These are phyloP conservation scores for Paraconiothyrium brasiliense DNA, from an alignment of 2,329 filamentous ascomycete species.

Conservation along the genomic window DNA sequence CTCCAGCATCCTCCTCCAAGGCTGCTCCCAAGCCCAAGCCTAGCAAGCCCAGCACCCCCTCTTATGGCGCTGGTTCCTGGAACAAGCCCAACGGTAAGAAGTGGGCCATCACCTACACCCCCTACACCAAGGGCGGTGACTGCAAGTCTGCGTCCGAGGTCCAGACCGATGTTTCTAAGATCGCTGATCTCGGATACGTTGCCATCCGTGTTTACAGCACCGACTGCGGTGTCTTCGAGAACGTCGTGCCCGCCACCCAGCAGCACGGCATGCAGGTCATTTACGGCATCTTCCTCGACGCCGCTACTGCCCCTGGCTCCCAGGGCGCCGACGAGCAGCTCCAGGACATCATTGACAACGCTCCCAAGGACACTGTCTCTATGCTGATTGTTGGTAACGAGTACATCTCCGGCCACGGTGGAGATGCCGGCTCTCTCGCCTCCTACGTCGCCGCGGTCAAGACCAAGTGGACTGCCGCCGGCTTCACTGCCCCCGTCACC, in stretches of 20 bases:
- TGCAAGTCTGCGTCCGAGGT: slow-evolving; percentile 56
- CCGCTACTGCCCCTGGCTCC: slow-evolving; percentile 52
- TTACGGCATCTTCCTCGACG: slow-evolving; percentile 85
- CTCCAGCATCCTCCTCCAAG: slow-evolving; percentile 26
- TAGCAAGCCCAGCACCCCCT: slow-evolving; percentile 37
- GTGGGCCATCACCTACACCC: slow-evolving; percentile 61
- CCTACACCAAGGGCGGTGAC: slow-evolving; percentile 53
- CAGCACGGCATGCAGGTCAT: slow-evolving; percentile 79
- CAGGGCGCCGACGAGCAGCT: slow-evolving; percentile 77
- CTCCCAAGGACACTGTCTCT: slow-evolving; percentile 76
- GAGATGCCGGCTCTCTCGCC: slow-evolving; percentile 70
- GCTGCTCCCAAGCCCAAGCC: slow-evolving; percentile 40
- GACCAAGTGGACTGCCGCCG: slow-evolving; percentile 66
- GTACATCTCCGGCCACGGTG: slow-evolving; percentile 79
- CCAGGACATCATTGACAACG: slow-evolving; percentile 72
- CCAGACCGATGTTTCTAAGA: slow-evolving; percentile 52
- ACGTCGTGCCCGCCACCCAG: slow-evolving; percentile 75
- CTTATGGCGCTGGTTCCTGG: slow-evolving; percentile 33
- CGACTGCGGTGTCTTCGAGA: slow-evolving; percentile 83
- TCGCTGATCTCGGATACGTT: slow-evolving; percentile 64
- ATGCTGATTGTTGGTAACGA: slow-evolving; percentile 92
- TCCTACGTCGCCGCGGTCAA: slow-evolving; percentile 75
- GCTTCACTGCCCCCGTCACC: slow-evolving; percentile 76
- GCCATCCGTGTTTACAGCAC: slow-evolving; percentile 86
- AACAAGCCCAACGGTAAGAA: slow-evolving; percentile 55